Evolutionary conservation across 768 basidiomycete genomes (phyloP).

Genomic region (Boletus reticulatus): DNA sequence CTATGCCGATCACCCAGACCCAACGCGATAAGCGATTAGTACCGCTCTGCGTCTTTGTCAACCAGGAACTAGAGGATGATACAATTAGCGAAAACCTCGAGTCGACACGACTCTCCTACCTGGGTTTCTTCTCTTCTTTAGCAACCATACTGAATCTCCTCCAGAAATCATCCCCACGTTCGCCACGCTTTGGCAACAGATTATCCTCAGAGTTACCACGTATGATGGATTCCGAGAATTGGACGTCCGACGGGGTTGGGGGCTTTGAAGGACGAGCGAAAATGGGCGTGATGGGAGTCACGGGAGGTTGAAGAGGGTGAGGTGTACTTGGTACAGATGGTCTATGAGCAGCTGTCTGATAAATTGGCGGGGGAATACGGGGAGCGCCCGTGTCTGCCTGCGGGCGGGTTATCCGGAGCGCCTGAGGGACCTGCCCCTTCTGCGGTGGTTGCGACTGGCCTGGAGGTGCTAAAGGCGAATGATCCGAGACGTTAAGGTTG

Average conservation of each 20-base stretch:
- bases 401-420: conserved; percentile 19
- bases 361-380: conserved; percentile 32
- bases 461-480: conserved; percentile 39
- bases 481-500: conserved; percentile 57
- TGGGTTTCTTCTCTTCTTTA: conserved; percentile 61
- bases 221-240: conserved; percentile 57
- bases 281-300: conserved; percentile 76
- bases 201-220: conserved; percentile 68
- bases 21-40: conserved; percentile 54
- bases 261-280: conserved; percentile 61
- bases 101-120: conserved; percentile 24
- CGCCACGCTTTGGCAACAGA: conserved; percentile 62
- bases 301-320: conserved; percentile 73
- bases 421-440: conserved; percentile 31
- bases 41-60: conserved; percentile 59
- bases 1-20: conserved; percentile 68
- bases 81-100: not conserved
- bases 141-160: conserved; percentile 82
- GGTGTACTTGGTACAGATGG: conserved; percentile 51
- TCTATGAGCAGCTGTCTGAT: conserved; percentile 28
- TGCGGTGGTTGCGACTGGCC: conserved; percentile 24
- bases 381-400: conserved; percentile 17
- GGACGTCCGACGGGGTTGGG: conserved; percentile 40
- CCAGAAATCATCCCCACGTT: conserved; percentile 85
- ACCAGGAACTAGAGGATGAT: conserved; percentile 52